Base-by-base conservation (phyloP, 495 filamentous ascomycete genomes). In the Talaromyces ruber region DNA sequence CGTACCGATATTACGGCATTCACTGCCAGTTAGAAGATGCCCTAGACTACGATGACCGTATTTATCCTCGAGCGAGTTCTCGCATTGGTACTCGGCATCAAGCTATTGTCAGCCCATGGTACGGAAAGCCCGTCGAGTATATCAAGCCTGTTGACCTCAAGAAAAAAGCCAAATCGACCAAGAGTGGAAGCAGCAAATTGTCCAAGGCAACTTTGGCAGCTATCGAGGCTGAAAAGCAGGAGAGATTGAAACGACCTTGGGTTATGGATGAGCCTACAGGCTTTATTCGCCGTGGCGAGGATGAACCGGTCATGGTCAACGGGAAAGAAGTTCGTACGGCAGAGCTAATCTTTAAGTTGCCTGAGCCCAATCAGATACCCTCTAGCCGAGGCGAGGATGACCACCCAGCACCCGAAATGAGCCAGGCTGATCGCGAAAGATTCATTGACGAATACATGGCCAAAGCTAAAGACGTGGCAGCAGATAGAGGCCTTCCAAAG, bases 21-120 rank as follows among this genome's bases (percentile, higher is more conserved):
- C 95, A 99, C 74, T 97, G 94, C 72, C 86, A 91, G 61, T 89
- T 95, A 11, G 94, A 99, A 75, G 94, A 99, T 79, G 94, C 91
- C 4, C 76, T 99, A 16, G 95, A 99, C 69, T 95, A 96, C 69
- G 95, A 99, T 67, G 94, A 99, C 72, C 89, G 95, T 55, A 98
- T 98, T 63, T 98, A 97, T 66, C 94, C 94, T 21, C 88, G 95
- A 61, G 94, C 94, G 24, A 94, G 91, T 68, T 98, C 94, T 61
- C 88, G 95, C 9, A 74, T 98, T 29, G 95, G 95, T 11, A 89
- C 93, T 6, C 86, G 91, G 54, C 92, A 97, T 72, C 94, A 99
- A 77, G 94, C 94, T 2, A 86, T 86, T 65, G 91, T 97, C 45
- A 79, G 79, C 51, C 76, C 86, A 8, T 99, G 94, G 94, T 86